phyloP scores from a whole-genome alignment of 2,329 filamentous ascomycete genomes.

The Aspergillus fructus region DNA sequence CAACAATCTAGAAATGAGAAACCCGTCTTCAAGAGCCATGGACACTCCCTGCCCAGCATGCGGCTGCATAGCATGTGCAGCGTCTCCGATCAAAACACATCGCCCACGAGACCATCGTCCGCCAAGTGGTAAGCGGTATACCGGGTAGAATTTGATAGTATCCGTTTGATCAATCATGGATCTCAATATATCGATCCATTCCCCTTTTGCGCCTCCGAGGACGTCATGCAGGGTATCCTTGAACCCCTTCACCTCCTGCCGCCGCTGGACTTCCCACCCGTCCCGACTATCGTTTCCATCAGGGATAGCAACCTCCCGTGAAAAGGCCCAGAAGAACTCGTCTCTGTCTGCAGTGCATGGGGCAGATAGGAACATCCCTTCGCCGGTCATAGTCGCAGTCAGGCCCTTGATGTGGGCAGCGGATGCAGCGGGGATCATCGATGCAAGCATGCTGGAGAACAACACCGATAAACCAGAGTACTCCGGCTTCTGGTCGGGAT shows the following conservation, averaged over 20 bases:
- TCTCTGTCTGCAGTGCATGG: conserved; percentile 23
- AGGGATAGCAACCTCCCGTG: conserved; percentile 21
- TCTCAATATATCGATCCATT: conserved; percentile 39
- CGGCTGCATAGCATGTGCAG: conserved; percentile 35
- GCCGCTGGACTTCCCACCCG: conserved; percentile 29
- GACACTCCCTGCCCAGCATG: conserved; percentile 52
- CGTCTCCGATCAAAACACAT: conserved; percentile 36
- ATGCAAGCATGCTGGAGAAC: conserved; percentile 16
- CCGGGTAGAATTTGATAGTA: conserved; percentile 33
- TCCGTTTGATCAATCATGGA: conserved; percentile 15
- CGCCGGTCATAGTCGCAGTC: conserved; percentile 20
- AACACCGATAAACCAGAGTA: conserved; percentile 33
- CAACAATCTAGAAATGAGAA: conserved; percentile 29
- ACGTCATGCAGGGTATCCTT: conserved; percentile 40
- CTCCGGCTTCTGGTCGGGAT: conserved; percentile 25
- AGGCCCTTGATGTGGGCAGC: background rate
- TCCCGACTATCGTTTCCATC: conserved; percentile 20
- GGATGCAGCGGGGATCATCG: background rate
- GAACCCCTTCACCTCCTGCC: conserved; percentile 25
- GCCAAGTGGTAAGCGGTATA: conserved; percentile 34
- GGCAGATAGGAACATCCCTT: conserved; percentile 25
- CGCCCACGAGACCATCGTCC: conserved; percentile 33
- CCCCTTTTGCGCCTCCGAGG: conserved; percentile 59
- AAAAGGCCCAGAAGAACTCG: conserved; percentile 31
- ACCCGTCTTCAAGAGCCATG: conserved; percentile 54